phyloP scores from a whole-genome alignment of 108 stramenopile genomes.

The Chaetoceros tenuissimus region DNA sequence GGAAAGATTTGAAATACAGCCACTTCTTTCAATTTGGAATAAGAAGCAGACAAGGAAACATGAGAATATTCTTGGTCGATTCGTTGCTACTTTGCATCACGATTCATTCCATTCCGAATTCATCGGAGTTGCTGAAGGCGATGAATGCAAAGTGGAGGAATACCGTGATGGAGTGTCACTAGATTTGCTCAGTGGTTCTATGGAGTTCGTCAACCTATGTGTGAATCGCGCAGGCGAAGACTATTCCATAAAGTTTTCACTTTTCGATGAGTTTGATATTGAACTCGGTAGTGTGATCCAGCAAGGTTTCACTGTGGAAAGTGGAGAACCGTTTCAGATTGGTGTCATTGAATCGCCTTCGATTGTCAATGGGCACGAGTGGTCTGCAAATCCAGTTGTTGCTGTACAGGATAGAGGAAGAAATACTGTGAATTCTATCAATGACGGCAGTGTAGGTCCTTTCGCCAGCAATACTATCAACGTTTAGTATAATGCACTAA shows the following conservation, averaged over 20 bases:
- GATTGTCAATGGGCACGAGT: constrained; percentile 24
- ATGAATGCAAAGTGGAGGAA: neutral
- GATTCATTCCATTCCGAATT: neutral
- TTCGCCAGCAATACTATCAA: too few relatives aligned
- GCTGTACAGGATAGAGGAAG: constrained; percentile 34
- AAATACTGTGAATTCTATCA: constrained; percentile 22
- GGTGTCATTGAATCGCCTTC: constrained; percentile 20
- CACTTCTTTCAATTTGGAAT: neutral
- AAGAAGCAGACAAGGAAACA: neutral
- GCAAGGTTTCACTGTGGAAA: constrained; percentile 13
- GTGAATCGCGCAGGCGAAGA: constrained; percentile 19
- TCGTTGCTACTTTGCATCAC: neutral
- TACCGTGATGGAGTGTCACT: neutral
- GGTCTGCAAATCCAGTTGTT: constrained; percentile 25
- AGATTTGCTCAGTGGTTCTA: neutral
- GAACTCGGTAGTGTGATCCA: constrained; percentile 14
- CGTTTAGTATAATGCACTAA: too few relatives aligned
- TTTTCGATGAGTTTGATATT: constrained; percentile 29
- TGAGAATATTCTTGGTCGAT: neutral
- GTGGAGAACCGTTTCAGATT: constrained; percentile 22
- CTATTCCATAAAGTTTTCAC: constrained; percentile 20
- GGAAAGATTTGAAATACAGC: neutral
- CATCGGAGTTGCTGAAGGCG: neutral
- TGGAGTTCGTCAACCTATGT: constrained; percentile 3
- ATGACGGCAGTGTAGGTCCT: constrained; percentile 23